These are phyloP conservation scores for Penicillium polonicum DNA, from an alignment of 2,329 filamentous ascomycete genomes.

Conservation along the genomic window DNA sequence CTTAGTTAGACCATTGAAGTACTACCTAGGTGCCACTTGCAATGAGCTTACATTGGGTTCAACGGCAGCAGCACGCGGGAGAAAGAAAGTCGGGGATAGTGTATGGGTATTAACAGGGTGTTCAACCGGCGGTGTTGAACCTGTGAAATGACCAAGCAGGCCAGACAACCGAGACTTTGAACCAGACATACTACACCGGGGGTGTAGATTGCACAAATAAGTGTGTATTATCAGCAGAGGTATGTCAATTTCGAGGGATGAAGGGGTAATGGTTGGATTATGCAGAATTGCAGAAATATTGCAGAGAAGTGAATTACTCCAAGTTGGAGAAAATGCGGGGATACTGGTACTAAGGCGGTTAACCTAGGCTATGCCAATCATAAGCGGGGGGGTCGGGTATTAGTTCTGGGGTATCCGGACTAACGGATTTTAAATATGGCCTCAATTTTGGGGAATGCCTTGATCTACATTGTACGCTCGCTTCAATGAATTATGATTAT, in stretches of 20 bases:
- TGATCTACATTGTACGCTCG: neutral
- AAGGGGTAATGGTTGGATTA: neutral
- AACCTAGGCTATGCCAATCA: slow-evolving; percentile 23
- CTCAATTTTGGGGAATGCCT: neutral
- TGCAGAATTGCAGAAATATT: neutral
- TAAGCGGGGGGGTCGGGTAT: slow-evolving; percentile 13
- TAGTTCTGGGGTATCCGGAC: neutral
- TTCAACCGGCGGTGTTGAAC: slow-evolving; percentile 22
- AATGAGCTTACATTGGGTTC: slow-evolving; percentile 66
- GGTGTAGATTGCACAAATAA: neutral
- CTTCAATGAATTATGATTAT: neutral
- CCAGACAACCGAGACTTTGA: slow-evolving; percentile 30
- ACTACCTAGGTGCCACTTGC: neutral
- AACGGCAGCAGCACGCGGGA: slow-evolving; percentile 80
- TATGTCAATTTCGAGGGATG: neutral
- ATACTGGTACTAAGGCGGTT: slow-evolving; percentile 5
- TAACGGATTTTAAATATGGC: neutral
- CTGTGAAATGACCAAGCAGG: slow-evolving; percentile 31
- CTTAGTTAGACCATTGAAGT: neutral
- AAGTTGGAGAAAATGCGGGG: slow-evolving; percentile 23
- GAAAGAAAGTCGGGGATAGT: slow-evolving; percentile 82
- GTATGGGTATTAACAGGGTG: slow-evolving; percentile 50
- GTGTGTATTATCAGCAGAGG: neutral
- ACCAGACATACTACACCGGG: slow-evolving; percentile 22
- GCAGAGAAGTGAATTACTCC: neutral